Evolutionary conservation across 1,284 basidiomycete genomes (phyloP).

Genomic region (Stygiomarasmius scandens): DNA sequence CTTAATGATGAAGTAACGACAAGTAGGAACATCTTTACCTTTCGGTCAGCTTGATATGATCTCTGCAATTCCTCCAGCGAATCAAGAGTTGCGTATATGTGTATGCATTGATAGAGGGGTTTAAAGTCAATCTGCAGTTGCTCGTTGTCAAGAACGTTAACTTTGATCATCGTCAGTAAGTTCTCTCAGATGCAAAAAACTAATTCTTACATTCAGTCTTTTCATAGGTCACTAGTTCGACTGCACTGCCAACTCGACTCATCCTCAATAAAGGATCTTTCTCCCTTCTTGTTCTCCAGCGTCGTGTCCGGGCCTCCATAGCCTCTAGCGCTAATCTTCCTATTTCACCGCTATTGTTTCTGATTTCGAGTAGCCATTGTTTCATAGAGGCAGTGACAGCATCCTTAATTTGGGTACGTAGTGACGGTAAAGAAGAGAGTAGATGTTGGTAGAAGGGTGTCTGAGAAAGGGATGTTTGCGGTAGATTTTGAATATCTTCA

Average conservation of each 20-base stretch:
- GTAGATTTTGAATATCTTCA: conserved; percentile 92
- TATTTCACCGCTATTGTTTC: conserved; percentile 86
- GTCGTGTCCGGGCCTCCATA: conserved; percentile 84
- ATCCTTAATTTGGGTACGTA: conserved; percentile 87
- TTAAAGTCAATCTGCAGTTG: conserved; percentile 90
- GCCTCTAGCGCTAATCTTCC: conserved; percentile 88
- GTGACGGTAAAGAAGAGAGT: conserved; percentile 87
- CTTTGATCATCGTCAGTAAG: conserved; percentile 41
- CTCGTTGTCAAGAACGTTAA: conserved; percentile 91
- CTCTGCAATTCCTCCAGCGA: conserved; percentile 86
- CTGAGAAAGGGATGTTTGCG: conserved; percentile 87
- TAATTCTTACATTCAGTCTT: conserved; percentile 83
- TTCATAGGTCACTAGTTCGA: conserved; percentile 93
- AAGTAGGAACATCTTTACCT: conserved; percentile 50
- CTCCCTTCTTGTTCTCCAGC: conserved; percentile 85
- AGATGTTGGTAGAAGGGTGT: conserved; percentile 94
- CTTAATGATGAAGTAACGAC: conserved; percentile 4
- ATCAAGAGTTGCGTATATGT: conserved; percentile 93
- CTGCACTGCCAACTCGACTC: conserved; percentile 90
- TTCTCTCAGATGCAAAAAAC: neutral
- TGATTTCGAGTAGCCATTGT: conserved; percentile 95
- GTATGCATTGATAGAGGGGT: conserved; percentile 95
- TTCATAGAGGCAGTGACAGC: conserved; percentile 95
- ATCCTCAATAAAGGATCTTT: conserved; percentile 74
- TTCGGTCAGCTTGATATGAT: conserved; percentile 95